Base-by-base conservation (phyloP, 257 asterid species). In the Anisodus acutangulus region DNA sequence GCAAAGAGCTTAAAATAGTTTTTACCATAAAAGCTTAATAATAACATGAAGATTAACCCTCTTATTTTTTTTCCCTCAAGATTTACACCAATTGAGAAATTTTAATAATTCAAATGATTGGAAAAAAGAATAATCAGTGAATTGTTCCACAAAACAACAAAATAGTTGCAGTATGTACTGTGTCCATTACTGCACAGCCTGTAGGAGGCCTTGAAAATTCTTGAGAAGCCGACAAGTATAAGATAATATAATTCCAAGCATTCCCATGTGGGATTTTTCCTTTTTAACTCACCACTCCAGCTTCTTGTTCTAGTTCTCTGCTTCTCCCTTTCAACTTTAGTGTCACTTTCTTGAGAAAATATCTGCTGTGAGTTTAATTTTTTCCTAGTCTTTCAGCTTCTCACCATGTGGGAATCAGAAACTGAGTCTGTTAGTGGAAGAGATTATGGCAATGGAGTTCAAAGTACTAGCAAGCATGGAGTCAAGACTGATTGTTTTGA, bases 121-220 rank as follows among this genome's bases (percentile, higher is more conserved):
- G 47, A 53, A 53, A 78, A 78, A 60, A 17, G 60, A 71, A 59
- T 83, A 58, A 87, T 83, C 60, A 81, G 83, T 47, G 85, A 88
- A 85, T 84, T 85, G 86, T 80, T 84, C 83, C 12, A 49, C 87
- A 87, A 88, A 88, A 87, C 45, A 11, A 83, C 92, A 87, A 86
- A 89, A 84, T 84, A 8, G 60, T 53, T 9, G 15, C 6, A 12
- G 57, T 43, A 43, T 31, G 35, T 82, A 12, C 81, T 62, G 68
- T 80, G 95, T 93, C 98, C 98, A 94, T 91, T 81, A 86, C 97
- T 86, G 39, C 92, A 89, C 97, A 95, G 97, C 89, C 97, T 94
- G 97, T 91, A 90, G 80, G 66, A 85, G 67, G 59, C 84, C 88
- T 89, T 80, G 90, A 83, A 88, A 86, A 84, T 84, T 79, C n/a